Evolutionary conservation across 768 basidiomycete species (phyloP).

Genomic region (Mycena leptocephala): DNA sequence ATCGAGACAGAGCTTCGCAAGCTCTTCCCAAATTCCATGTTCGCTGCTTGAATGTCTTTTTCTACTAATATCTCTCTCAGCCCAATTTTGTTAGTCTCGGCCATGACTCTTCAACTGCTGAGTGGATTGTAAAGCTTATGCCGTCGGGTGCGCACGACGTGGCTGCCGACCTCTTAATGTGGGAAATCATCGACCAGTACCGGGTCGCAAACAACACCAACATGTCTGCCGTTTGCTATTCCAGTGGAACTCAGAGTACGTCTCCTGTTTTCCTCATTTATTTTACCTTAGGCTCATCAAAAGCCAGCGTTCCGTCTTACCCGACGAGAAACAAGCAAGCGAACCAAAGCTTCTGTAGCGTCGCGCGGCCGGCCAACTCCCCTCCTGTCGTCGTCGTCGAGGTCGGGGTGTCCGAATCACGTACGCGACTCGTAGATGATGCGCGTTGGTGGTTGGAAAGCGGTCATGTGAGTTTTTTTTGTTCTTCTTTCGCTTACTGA

Average conservation of each 20-base stretch:
- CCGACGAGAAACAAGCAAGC: slow-evolving; percentile 1
- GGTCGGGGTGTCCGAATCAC: background rate
- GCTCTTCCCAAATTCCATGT: background rate
- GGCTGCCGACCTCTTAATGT: background rate
- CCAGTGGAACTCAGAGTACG: background rate
- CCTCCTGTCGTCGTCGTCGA: background rate
- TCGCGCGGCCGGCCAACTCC: background rate
- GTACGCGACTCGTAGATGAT: background rate
- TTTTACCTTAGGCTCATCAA: background rate
- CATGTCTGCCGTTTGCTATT: background rate
- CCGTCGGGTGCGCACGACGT: background rate
- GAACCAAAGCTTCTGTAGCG: background rate
- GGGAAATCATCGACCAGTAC: background rate
- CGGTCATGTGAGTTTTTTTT: too few relatives aligned
- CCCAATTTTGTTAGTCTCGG: background rate
- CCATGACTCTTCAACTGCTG: background rate
- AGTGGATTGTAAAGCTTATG: background rate
- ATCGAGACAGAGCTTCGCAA: background rate
- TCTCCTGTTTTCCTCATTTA: background rate
- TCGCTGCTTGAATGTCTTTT: background rate
- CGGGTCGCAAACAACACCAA: too few relatives aligned
- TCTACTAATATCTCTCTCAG: background rate
- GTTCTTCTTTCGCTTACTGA: too few relatives aligned
- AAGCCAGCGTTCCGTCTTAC: background rate
- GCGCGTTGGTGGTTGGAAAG: too few relatives aligned